phyloP scores from a whole-genome alignment of 305 asterid species.

The Fraxinus sp. region DNA sequence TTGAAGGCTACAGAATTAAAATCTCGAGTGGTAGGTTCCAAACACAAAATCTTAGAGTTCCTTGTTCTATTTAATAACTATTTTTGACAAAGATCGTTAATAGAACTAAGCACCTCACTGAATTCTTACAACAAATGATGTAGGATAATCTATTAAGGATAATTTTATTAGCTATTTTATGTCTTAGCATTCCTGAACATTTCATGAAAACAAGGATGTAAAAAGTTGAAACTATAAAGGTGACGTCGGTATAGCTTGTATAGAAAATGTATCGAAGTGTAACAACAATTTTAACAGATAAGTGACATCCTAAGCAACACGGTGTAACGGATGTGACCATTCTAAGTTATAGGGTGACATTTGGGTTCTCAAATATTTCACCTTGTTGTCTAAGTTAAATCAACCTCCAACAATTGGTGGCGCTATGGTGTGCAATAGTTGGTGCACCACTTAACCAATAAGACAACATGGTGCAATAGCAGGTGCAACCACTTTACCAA shows the following conservation, averaged over 20 bases:
- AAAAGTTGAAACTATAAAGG: not conserved
- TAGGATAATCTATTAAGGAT: not conserved
- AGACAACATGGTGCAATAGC: not conserved
- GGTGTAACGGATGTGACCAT: not conserved
- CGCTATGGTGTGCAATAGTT: not conserved
- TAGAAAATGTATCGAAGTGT: not conserved
- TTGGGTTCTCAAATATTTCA: not conserved
- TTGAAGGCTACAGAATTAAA: not conserved
- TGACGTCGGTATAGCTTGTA: not conserved
- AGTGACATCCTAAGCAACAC: not conserved
- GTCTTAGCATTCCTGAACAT: not conserved
- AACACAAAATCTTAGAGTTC: not conserved
- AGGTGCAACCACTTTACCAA: not conserved
- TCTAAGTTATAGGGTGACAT: not conserved
- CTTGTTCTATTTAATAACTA: not conserved
- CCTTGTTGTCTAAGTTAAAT: not conserved
- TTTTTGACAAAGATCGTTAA: not conserved
- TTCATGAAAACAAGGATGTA: not conserved
- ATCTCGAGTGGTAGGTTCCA: not conserved
- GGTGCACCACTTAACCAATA: not conserved
- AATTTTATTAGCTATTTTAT: not conserved
- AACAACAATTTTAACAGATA: not conserved
- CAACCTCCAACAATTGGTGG: not conserved
- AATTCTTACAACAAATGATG: not conserved
- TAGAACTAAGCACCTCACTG: not conserved